Conservation (phyloP, 2,329 filamentous ascomycete genomes). For the Penicillium sp. region DNA sequence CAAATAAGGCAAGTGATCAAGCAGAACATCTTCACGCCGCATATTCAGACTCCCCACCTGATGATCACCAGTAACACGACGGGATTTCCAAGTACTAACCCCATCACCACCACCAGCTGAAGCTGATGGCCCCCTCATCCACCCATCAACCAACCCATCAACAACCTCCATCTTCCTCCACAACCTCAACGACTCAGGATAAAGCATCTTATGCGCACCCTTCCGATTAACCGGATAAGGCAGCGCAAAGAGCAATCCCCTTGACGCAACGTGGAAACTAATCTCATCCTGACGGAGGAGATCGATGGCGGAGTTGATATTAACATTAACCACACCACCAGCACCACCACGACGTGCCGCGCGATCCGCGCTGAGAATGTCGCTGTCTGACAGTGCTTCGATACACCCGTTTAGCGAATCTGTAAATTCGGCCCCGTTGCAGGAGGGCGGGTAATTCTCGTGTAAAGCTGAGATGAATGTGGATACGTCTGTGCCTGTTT, state of each 20-base stretch:
- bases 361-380: constrained; percentile 79
- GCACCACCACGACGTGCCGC: constrained; percentile 49
- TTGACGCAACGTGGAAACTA: constrained; percentile 85
- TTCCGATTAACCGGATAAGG: constrained; percentile 78
- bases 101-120: neutral
- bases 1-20: constrained; percentile 88
- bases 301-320: constrained; percentile 55
- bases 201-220: constrained; percentile 88
- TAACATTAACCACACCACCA: constrained; percentile 62
- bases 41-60: no score
- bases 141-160: constrained; percentile 64
- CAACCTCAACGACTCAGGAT: constrained; percentile 79
- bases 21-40: constrained; percentile 53
- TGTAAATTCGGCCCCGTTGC: constrained; percentile 67
- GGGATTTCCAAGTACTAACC: no score
- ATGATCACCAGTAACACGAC: no score
- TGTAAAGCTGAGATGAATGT: constrained; percentile 90
- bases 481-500: constrained; percentile 87
- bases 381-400: constrained; percentile 82
- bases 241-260: constrained; percentile 82
- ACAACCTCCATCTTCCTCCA: constrained; percentile 86
- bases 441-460: constrained; percentile 91
- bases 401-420: constrained; percentile 85
- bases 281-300: constrained; percentile 90
- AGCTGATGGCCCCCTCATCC: constrained; percentile 30